Percentiles rank a stretch among this genome's conserved stretches.
Evolutionary conservation across 2,329 filamentous ascomycete genomes (phyloP).

Genomic region (Talaromyces rugulosus): DNA sequence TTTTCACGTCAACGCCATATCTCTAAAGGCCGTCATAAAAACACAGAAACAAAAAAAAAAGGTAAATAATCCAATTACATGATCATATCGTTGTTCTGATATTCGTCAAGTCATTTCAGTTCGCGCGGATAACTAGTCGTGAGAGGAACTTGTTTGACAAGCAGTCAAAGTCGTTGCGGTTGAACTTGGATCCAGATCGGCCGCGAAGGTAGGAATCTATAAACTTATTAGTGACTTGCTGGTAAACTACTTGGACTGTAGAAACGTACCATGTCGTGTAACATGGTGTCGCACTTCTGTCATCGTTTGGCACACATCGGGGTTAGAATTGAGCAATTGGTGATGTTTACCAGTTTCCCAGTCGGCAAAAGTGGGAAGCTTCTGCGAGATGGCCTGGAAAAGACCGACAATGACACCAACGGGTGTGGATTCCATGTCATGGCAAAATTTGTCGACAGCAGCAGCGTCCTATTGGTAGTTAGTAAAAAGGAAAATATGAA

Average conservation of each 20-base stretch:
- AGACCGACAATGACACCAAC: conserved; percentile 94
- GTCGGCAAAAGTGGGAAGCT: conserved; percentile 85
- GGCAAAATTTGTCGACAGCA: conserved; percentile 90
- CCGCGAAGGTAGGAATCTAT: conserved; percentile 81
- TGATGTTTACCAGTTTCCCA: conserved; percentile 93
- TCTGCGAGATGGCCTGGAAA: conserved; percentile 97
- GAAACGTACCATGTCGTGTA: conserved; percentile 78
- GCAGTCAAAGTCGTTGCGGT: conserved; percentile 88
- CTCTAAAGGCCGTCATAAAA: conserved; percentile 10
- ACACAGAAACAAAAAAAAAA: conserved; percentile 5
- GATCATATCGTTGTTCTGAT: conserved; percentile 11
- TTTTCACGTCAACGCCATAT: conserved; percentile 11
- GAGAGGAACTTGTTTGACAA: conserved; percentile 96
- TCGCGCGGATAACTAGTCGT: conserved; percentile 91
- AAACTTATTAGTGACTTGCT: not conserved
- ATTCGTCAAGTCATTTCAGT: conserved; percentile 46
- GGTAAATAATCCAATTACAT: conserved; percentile 18
- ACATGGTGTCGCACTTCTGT: conserved; percentile 92
- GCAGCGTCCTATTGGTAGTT: conserved; percentile 55
- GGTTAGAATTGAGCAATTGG: conserved; percentile 84
- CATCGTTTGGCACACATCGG: conserved; percentile 90
- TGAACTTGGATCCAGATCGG: conserved; percentile 75
- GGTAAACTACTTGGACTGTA: conserved; percentile 37
- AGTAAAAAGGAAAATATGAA: conserved; percentile 6
- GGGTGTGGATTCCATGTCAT: conserved; percentile 92